Base-by-base conservation (phyloP, 176 grass and related monocot genomes). In the Lolium perenne region DNA sequence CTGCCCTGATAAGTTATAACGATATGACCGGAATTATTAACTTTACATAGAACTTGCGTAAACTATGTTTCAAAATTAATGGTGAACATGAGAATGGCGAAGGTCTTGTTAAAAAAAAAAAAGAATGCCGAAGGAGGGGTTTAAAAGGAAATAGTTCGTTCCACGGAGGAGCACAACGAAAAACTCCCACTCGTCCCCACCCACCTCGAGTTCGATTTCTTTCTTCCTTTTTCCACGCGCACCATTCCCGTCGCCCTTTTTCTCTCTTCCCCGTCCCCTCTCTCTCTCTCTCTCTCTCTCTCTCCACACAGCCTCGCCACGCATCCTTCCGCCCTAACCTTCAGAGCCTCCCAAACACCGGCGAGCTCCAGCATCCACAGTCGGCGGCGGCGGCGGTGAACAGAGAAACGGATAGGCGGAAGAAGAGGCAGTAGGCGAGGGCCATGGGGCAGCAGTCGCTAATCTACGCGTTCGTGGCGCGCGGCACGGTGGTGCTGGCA, bases 381-480 rank as follows among this genome's bases (percentile, higher is more conserved):
- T 46, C 46, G 60, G 20, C n/a, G 43, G 25, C 32, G 6, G 18
- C 63, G 4, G 40, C 9, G 57, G 55, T n/a, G 22, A 16, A 23
- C 41, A 38, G 55, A 25, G 7, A 3, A 3, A 17, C 63, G 26
- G 26, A 11, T 23, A n/a, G 48, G 0, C 10, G 7, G 38, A 10
- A 6, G 49, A 10, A 18, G 60, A 8, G 60, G 49, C 0, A 23
- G 22, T 35, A 53, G 1, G 58, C 8, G 29, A 25, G 80, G 20
- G 74, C 81, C 65, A 95, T 97, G 95, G 95, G 92, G 86, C 95
- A 97, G 84, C 92, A 94, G 80, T 92, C 87, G 81, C 78, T 97
- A 84, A 97, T 97, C 92, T 97, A 97, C 86, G 88, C 92, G 84
- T 94, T 97, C 90, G 95, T 97, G 78, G 90, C 92, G 58, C 90